phyloP scores from a whole-genome alignment of 176 grass and related monocot species.

The Carex littledalei region DNA sequence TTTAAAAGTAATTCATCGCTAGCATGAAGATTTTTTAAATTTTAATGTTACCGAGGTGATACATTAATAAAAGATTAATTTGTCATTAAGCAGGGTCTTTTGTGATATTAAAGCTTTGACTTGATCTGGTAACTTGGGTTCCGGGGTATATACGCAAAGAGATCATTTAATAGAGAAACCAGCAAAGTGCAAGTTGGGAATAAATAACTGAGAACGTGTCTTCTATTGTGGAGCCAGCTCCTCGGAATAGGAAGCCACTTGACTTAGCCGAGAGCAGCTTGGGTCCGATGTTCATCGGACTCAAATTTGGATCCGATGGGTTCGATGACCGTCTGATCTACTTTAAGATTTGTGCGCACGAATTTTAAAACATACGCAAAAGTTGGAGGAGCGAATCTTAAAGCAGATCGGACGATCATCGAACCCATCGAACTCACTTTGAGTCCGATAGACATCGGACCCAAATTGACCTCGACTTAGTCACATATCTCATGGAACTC shows the following conservation, averaged over 20 bases:
- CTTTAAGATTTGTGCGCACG: too few relatives aligned
- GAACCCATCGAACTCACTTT: too few relatives aligned
- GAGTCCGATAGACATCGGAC: too few relatives aligned
- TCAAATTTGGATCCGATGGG: too few relatives aligned
- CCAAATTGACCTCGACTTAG: not conserved
- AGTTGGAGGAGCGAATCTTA: too few relatives aligned
- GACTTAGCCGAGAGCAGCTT: not conserved
- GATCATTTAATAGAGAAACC: not conserved
- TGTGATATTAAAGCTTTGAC: not conserved
- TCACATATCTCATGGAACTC: not conserved
- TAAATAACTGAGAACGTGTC: slow-evolving; percentile 3
- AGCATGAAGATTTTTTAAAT: not conserved
- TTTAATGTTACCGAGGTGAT: not conserved
- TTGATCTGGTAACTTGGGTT: not conserved
- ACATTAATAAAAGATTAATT: not conserved
- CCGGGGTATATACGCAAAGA: not conserved
- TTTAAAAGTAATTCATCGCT: too few relatives aligned
- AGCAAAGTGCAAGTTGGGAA: slow-evolving; percentile 11
- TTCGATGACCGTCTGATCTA: too few relatives aligned
- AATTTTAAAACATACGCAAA: too few relatives aligned
- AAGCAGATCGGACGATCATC: too few relatives aligned
- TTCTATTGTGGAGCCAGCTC: not conserved
- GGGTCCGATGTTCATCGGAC: too few relatives aligned
- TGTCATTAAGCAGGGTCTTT: not conserved
- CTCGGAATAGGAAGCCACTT: not conserved